These are phyloP conservation scores for Aureobasidium sp. DNA, from an alignment of 2,329 filamentous ascomycete genomes.

Conservation along the genomic window DNA sequence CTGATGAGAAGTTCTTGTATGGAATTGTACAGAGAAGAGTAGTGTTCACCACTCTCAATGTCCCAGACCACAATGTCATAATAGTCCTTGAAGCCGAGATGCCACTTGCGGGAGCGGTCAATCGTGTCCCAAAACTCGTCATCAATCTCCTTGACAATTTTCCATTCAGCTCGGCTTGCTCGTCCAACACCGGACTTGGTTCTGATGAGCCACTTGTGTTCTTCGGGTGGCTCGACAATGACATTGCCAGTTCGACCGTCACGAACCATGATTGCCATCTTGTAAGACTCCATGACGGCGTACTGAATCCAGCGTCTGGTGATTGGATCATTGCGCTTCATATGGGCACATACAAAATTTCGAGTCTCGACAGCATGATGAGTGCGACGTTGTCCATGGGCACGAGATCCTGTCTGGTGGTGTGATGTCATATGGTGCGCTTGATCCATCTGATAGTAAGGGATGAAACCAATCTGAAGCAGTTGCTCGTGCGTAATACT, in stretches of 20 bases:
- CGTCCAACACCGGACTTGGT: slow-evolving; percentile 34
- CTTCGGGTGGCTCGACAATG: slow-evolving; percentile 25
- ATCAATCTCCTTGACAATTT: slow-evolving; percentile 29
- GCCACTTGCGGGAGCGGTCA: slow-evolving; percentile 13
- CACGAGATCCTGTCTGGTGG: slow-evolving; percentile 24
- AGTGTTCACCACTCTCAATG: slow-evolving; percentile 28
- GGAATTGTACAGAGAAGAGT: slow-evolving; percentile 18
- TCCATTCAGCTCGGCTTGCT: slow-evolving; percentile 34
- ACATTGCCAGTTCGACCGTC: slow-evolving; percentile 12
- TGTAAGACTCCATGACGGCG: slow-evolving; percentile 32
- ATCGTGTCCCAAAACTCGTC: slow-evolving; percentile 18
- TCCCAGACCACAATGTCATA: slow-evolving; percentile 36
- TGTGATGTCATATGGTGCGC: slow-evolving; percentile 27
- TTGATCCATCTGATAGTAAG: slow-evolving; percentile 29
- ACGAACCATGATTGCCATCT: slow-evolving; percentile 35
- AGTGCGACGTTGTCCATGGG: slow-evolving; percentile 27
- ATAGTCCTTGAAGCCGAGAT: slow-evolving; percentile 34
- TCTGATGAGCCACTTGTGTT: slow-evolving; percentile 34
- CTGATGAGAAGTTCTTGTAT: slow-evolving; percentile 31
- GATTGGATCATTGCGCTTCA: slow-evolving; percentile 36
- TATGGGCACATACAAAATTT: slow-evolving; percentile 37
- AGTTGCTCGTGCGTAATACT: slow-evolving; percentile 34
- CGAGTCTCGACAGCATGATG: slow-evolving; percentile 31
- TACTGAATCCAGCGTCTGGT: slow-evolving; percentile 39
- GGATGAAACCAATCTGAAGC: slow-evolving; percentile 35